Conservation (phyloP, 257 asterid genomes). For the Penstemon eatonii region DNA sequence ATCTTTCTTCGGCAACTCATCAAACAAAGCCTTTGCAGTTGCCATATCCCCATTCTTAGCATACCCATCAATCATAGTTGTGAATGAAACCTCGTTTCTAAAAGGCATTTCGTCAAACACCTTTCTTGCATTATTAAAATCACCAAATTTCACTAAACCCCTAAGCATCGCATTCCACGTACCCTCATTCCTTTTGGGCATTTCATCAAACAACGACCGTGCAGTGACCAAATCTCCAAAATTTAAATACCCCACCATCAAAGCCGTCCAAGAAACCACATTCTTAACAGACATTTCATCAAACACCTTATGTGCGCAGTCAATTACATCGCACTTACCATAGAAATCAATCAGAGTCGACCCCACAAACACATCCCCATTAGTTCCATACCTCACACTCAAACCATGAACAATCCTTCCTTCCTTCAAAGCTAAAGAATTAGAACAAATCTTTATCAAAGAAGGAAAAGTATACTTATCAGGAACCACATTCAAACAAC, state of each 20-base stretch:
- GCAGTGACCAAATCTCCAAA: conserved; percentile 47
- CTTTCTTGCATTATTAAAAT: conserved; percentile 49
- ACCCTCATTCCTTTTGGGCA: conserved; percentile 56
- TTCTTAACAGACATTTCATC: conserved; percentile 55
- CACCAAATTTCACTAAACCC: conserved; percentile 59
- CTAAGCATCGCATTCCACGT: conserved; percentile 72
- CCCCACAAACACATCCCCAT: conserved; percentile 52
- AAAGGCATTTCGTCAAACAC: conserved; percentile 57
- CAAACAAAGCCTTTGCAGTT: conserved; percentile 63
- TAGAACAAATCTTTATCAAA: conserved; percentile 55
- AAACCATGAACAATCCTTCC: conserved; percentile 64
- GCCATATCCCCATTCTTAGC: conserved; percentile 72
- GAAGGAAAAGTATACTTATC: conserved; percentile 66
- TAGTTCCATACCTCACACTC: conserved; percentile 53
- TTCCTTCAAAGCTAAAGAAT: conserved; percentile 46
- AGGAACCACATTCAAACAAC: conserved; percentile 33
- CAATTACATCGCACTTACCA: conserved; percentile 63
- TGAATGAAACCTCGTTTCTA: conserved; percentile 51
- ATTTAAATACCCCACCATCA: conserved; percentile 56
- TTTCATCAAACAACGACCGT: conserved; percentile 52
- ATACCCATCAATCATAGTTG: conserved; percentile 65
- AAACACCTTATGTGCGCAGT: conserved; percentile 54
- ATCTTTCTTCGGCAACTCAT: conserved; percentile 49
- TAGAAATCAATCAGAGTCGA: conserved; percentile 72
- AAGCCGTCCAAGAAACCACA: conserved; percentile 72